Evolutionary conservation across 208 protist species (phyloP), one percentile per base, ranked within the genome.

Genomic region (Crithidia sp.): DNA sequence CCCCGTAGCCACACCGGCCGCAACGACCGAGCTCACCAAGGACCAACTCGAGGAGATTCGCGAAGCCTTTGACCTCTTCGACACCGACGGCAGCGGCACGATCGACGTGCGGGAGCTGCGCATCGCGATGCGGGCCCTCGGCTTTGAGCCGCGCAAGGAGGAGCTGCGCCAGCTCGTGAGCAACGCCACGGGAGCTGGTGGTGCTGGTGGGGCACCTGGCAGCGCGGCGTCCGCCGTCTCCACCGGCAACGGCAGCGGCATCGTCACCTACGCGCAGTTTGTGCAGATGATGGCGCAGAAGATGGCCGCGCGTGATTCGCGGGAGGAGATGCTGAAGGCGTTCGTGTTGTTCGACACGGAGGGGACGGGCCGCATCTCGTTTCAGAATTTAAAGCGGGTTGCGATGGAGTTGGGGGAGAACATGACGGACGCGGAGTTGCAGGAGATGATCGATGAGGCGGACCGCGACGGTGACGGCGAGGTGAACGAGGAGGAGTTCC

Each of bases 361-460:
- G 74, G 88, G 97, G 17, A 98, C 95, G 13, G 98, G 98, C 12
- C 94, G 87, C 61, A 99, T 99, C 49, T 87, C 94, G 6, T 98
- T 99, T 62, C 91, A 97, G 58, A 99, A 99, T 79, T 77, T 99
- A 5, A 99, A 98, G 74, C 80, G 89, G 8, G 97, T 99, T 4
- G 97, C 97, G 71, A 90, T 97, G 81, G 94, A 98, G 81, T 71
- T 99, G 0, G 96, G 97, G 2, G 98, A 99, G 82, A 97, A 98
- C 78, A 93, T 99, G 83, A 91, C 95, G 8, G 98, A 99, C 61
- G 97, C 98, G 9, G 98, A 99, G 76, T 74, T 99, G 49, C 90
- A 98, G 76, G 97, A 98, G 74, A 99, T 99, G 98, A 99, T 99
- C 72, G 94, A 98, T 57, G 97, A 98, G 82, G 97, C 97, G 3